These are phyloP conservation scores for Zygoascus biomembranicola DNA, from an alignment of 805 yeast genomes.

Conservation along the genomic window DNA sequence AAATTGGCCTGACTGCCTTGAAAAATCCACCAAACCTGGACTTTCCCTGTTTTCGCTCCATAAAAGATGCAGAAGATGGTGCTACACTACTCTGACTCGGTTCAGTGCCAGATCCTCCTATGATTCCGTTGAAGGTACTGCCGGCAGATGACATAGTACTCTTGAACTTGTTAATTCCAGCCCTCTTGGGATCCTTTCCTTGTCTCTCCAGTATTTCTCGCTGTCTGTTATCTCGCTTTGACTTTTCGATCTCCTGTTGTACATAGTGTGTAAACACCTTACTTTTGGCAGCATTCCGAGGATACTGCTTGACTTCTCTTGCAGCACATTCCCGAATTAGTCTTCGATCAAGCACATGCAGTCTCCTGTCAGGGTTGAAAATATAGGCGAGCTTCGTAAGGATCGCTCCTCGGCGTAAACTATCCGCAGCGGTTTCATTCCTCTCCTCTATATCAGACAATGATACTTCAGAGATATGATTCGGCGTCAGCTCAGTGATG, in stretches of 20 bases:
- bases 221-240: slow-evolving; percentile 44
- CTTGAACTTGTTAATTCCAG: neutral
- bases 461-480: neutral
- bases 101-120: neutral
- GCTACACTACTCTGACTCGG: neutral
- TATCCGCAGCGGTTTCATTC: slow-evolving; percentile 7
- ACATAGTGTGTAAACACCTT: slow-evolving; percentile 41
- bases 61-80: neutral
- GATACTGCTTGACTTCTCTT: slow-evolving; percentile 35
- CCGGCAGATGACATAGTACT: neutral
- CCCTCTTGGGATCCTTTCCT: slow-evolving; percentile 8
- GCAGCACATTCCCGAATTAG: slow-evolving; percentile 33
- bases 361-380: slow-evolving; percentile 24
- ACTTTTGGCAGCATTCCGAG: slow-evolving; percentile 28
- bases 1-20: slow-evolving; percentile 33
- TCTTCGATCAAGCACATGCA: slow-evolving; percentile 23
- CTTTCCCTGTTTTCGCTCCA: slow-evolving; percentile 5
- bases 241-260: slow-evolving; percentile 42
- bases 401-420: neutral
- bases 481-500: slow-evolving; percentile 36
- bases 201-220: slow-evolving; percentile 29
- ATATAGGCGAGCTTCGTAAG: slow-evolving; percentile 23
- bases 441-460: slow-evolving; percentile 14
- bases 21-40: slow-evolving; percentile 33
- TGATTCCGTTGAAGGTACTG: neutral